Percentiles rank a stretch among this genome's conserved stretches.
These are phyloP conservation scores for Cercospora sp. DNA, from an alignment of 2,329 filamentous ascomycete genomes.

Conservation along the genomic window DNA sequence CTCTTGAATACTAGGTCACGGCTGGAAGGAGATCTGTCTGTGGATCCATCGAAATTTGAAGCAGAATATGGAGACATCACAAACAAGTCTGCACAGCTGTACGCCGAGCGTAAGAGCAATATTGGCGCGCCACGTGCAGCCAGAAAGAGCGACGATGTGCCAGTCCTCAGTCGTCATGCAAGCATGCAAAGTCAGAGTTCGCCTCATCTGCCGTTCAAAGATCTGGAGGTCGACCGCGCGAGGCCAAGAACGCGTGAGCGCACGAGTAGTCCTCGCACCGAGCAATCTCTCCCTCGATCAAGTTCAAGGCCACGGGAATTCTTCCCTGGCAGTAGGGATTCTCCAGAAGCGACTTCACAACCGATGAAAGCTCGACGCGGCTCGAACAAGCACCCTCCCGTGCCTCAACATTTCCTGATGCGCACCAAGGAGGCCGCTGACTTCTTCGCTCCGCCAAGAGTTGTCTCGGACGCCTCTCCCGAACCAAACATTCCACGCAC, in stretches of 20 bases:
- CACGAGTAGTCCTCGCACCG: constrained; percentile 32
- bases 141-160: constrained; percentile 17
- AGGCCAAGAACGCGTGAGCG: constrained; percentile 7
- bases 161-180: neutral
- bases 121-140: constrained; percentile 11
- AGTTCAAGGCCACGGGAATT: constrained; percentile 23
- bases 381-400: constrained; percentile 23
- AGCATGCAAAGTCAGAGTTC: constrained; percentile 2
- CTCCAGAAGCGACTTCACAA: constrained; percentile 29
- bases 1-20: constrained; percentile 34
- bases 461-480: constrained; percentile 9
- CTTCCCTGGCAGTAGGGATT: constrained; percentile 24
- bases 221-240: constrained; percentile 4
- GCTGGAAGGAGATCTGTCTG: constrained; percentile 37
- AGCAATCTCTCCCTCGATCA: constrained; percentile 30
- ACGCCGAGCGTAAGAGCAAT: constrained; percentile 29
- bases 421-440: constrained; percentile 30
- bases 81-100: constrained; percentile 30
- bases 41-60: constrained; percentile 39
- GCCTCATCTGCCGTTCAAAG: neutral
- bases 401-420: constrained; percentile 28
- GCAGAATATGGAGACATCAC: constrained; percentile 34
- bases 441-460: constrained; percentile 12
- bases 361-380: constrained; percentile 20
- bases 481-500: constrained; percentile 11